These are phyloP conservation scores for Aspergillus coremiiformis DNA, from an alignment of 495 filamentous ascomycete species.

Conservation along the genomic window DNA sequence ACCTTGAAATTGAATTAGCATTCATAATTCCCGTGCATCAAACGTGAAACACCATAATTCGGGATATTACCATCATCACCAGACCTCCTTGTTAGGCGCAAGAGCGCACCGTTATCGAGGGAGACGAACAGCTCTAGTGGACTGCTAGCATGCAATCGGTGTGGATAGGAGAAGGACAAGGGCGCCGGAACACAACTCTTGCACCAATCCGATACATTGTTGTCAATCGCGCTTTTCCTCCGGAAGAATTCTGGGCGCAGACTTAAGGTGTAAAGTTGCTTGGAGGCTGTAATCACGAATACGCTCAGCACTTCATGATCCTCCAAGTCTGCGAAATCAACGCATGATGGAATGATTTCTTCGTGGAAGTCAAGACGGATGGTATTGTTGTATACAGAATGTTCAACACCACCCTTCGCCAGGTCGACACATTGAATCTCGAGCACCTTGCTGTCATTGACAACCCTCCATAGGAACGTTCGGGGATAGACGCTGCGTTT, in stretches of 20 bases:
- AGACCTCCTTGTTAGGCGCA: slow-evolving; percentile 60
- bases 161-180: slow-evolving; percentile 70
- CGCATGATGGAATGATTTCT: slow-evolving; percentile 60
- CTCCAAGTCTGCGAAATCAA: slow-evolving; percentile 72
- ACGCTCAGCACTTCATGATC: slow-evolving; percentile 71
- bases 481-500: slow-evolving; percentile 65
- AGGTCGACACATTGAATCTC: slow-evolving; percentile 80
- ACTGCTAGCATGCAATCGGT: slow-evolving; percentile 68
- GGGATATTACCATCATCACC: slow-evolving; percentile 54
- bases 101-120: slow-evolving; percentile 72
- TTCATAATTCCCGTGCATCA: background rate
- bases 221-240: slow-evolving; percentile 56
- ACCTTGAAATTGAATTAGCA: slow-evolving; percentile 27
- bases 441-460: slow-evolving; percentile 71
- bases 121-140: slow-evolving; percentile 68
- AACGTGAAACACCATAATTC: background rate
- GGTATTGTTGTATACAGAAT: slow-evolving; percentile 60
- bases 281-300: slow-evolving; percentile 70
- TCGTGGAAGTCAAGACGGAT: slow-evolving; percentile 70
- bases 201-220: slow-evolving; percentile 66
- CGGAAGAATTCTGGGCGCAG: slow-evolving; percentile 77
- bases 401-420: slow-evolving; percentile 55
- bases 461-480: slow-evolving; percentile 81
- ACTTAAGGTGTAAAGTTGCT: slow-evolving; percentile 71
- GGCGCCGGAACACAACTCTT: slow-evolving; percentile 62